Base-by-base conservation (phyloP, 352 stramenopile species). In the Phytophthora macrochlamydospora region DNA sequence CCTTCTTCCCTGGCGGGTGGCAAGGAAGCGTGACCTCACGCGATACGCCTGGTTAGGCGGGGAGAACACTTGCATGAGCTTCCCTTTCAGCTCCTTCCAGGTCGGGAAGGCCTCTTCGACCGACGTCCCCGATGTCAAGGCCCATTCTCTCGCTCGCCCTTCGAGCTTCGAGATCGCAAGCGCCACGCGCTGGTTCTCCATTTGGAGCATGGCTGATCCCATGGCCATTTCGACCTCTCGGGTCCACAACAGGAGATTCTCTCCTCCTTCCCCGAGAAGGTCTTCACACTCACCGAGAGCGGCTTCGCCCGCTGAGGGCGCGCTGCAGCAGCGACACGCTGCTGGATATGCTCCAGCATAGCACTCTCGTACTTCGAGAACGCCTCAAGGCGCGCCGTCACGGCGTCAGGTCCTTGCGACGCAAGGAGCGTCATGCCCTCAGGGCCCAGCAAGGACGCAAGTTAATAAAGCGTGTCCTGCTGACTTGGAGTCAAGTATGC, bases 181-280 rank as follows among this genome's bases (percentile, higher is more conserved):
- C 29, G 52, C 59, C 1, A 76, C 59, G 24, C 56, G 56, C 30
- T 59, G 59, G 11, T 57, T 50, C 44, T 69, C 56, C 11, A 28
- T 43, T 12, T 35, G n/a, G 50, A 76, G 46, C 4, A 51, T 35
- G 5, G 31, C 51, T 2, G 55, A 46, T 0, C 28, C 28, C 50
- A 73, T 63, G 6, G 63, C 59, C 33, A 76, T 56, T 29, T 76
- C 63, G n/a, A 63, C 42, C 42, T 72, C 44, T 46, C 54, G 35
- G 11, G 52, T 29, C 63, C 69, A 73, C 32, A 69, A 61, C 12
- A 38, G 32, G 73, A 50, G 7, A 62, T 69, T 31, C 69, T 53
- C 12, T 11, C 31, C 37, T 66, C 56, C 40, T 40, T 51, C 14
- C 66, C 56, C 4, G 35, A 40, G 9, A 40, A 40, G 35, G 35